Percentiles rank a stretch among this genome's conserved stretches.
Conservation (phyloP, 1,139 yeast genomes). For the Diutina ranongensis region DNA sequence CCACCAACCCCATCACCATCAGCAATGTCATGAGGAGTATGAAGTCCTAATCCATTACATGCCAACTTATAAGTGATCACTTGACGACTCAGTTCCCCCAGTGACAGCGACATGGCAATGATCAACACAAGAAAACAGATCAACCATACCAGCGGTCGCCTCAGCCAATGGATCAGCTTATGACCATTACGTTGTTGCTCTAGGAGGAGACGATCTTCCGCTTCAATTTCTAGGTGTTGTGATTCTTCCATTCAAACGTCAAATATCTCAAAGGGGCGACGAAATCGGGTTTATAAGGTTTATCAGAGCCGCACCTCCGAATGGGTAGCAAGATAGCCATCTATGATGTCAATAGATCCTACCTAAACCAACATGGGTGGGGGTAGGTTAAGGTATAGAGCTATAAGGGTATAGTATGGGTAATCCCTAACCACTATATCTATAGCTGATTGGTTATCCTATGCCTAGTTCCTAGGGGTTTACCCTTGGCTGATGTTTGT, state of each 20-base stretch:
- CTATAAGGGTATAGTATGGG: too few relatives aligned
- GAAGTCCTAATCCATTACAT: conserved; percentile 18
- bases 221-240: conserved; percentile 17
- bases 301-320: too few relatives aligned
- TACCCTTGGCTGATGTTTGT: too few relatives aligned
- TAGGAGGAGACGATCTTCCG: conserved; percentile 28
- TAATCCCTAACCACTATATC: too few relatives aligned
- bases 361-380: too few relatives aligned
- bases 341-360: too few relatives aligned
- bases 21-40: not conserved
- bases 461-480: too few relatives aligned
- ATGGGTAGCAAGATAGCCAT: too few relatives aligned
- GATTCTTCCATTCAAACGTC: not conserved
- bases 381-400: too few relatives aligned
- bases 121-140: conserved; percentile 19
- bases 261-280: too few relatives aligned
- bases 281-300: too few relatives aligned
- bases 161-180: conserved; percentile 22
- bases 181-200: conserved; percentile 24
- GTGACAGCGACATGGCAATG: conserved; percentile 18
- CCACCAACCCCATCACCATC: not conserved
- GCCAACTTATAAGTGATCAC: conserved; percentile 25
- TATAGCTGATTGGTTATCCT: too few relatives aligned
- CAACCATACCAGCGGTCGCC: conserved; percentile 24
- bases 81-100: conserved; percentile 26